Percentiles rank a stretch among this genome's conserved stretches.
These are phyloP conservation scores for Podosphaera fusca DNA, from an alignment of 2,329 filamentous ascomycete genomes.

Conservation along the genomic window DNA sequence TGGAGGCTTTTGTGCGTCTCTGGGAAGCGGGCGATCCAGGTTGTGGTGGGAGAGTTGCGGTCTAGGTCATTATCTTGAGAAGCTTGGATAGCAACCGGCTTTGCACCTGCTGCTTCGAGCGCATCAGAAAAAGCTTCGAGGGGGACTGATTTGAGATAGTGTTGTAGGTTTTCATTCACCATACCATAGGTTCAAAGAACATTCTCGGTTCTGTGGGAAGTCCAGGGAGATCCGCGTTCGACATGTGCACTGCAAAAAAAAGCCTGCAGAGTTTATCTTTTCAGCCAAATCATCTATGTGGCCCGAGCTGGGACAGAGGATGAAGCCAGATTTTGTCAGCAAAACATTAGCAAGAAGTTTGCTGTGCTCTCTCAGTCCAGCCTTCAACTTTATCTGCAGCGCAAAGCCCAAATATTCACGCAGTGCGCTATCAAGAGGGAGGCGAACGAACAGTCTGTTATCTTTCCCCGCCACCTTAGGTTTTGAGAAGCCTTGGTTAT, in stretches of 20 bases:
- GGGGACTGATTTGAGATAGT: not conserved
- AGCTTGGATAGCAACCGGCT: not conserved
- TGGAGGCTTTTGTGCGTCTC: not conserved
- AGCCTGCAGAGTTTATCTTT: not conserved
- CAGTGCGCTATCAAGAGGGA: not conserved
- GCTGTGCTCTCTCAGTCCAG: not conserved
- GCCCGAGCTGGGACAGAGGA: no score
- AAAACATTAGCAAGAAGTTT: not conserved
- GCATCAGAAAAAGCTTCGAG: not conserved
- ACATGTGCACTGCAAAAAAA: not conserved
- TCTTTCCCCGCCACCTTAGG: not conserved
- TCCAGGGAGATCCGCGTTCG: not conserved
- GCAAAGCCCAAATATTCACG: not conserved
- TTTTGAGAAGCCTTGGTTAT: not conserved
- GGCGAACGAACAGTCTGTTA: not conserved
- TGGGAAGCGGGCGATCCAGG: not conserved
- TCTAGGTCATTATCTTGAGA: not conserved
- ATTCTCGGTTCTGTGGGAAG: not conserved
- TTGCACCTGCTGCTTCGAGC: not conserved
- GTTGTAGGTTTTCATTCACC: not conserved
- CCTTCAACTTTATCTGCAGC: not conserved
- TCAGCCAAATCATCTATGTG: no score
- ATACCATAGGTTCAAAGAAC: not conserved
- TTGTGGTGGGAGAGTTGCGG: not conserved
- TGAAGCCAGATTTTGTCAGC: not conserved